Evolutionary conservation across 192 early-diverging fungal species (phyloP).

Genomic region (Diversispora eburnea): DNA sequence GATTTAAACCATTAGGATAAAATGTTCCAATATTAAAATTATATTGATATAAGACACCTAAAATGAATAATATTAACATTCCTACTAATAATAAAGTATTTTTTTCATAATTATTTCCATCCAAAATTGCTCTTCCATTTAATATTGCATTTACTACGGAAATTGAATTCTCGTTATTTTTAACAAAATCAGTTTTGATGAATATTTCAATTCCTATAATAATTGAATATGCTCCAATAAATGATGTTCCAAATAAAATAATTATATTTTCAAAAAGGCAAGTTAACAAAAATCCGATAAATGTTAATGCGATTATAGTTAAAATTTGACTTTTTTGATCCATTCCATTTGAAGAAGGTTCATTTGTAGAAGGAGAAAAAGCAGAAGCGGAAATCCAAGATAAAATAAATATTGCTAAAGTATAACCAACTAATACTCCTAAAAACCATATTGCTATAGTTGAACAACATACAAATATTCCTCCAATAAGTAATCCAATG

Average conservation of each 20-base stretch:
- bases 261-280: constrained; percentile 62
- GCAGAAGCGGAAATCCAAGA: constrained; percentile 57
- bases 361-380: constrained; percentile 53
- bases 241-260: constrained; percentile 68
- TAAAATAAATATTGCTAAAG: constrained; percentile 68
- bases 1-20: too few relatives aligned
- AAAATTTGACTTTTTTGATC: constrained; percentile 53
- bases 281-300: constrained; percentile 60
- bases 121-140: too few relatives aligned
- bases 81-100: too few relatives aligned
- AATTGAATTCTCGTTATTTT: too few relatives aligned
- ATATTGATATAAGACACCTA: too few relatives aligned
- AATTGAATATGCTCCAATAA: constrained; percentile 77
- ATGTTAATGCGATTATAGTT: constrained; percentile 60
- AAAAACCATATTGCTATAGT: constrained; percentile 70
- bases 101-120: too few relatives aligned
- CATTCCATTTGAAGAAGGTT: too few relatives aligned
- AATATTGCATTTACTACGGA: too few relatives aligned
- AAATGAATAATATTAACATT: too few relatives aligned
- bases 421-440: constrained; percentile 75
- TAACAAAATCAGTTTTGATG: constrained; percentile 66
- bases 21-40: too few relatives aligned
- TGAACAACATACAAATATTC: constrained; percentile 62
- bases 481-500: constrained; percentile 64
- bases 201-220: constrained; percentile 81